A percentile compares a stretch with the other conserved stretches of the same genome.
These are phyloP conservation scores for Petunia axillaris DNA, from an alignment of 257 asterid species.

Conservation along the genomic window DNA sequence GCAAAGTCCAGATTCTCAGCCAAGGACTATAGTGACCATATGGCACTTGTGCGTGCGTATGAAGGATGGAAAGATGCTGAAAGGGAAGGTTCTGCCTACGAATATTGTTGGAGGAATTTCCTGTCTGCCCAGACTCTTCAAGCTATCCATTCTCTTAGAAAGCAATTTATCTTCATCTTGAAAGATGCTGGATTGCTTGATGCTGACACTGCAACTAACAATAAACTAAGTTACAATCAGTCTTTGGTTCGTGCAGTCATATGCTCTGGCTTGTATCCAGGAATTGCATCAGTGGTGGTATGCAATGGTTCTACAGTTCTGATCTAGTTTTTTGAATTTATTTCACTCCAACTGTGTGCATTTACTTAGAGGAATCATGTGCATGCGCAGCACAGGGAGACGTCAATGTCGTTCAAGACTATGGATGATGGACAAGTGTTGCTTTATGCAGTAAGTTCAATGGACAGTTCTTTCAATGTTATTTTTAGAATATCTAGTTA, in stretches of 20 bases:
- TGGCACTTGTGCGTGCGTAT: slow-evolving; percentile 99
- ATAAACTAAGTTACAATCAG: slow-evolving; percentile 87
- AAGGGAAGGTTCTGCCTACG: slow-evolving; percentile 96
- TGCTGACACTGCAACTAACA: slow-evolving; percentile 58
- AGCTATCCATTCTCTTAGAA: slow-evolving; percentile 93
- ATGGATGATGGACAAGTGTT: slow-evolving; percentile 97
- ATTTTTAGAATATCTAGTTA: slow-evolving; percentile 15
- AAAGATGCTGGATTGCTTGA: slow-evolving; percentile 87
- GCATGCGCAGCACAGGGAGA: slow-evolving; percentile 84
- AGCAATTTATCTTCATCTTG: slow-evolving; percentile 85
- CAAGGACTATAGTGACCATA: slow-evolving; percentile 97
- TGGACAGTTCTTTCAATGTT: slow-evolving; percentile 13
- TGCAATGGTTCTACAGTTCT: slow-evolving; percentile 31
- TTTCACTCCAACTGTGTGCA: not conserved
- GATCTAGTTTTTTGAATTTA: not conserved
- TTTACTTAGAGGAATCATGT: not conserved
- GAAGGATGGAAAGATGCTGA: slow-evolving; percentile 99
- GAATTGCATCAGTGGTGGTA: slow-evolving; percentile 94
- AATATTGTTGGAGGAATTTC: slow-evolving; percentile 96
- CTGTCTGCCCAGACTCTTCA: slow-evolving; percentile 97
- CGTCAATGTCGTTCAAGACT: slow-evolving; percentile 97
- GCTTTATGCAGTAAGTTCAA: slow-evolving; percentile 84
- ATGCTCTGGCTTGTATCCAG: slow-evolving; percentile 97
- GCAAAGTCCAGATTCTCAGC: slow-evolving; percentile 98
- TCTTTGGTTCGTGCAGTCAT: slow-evolving; percentile 96